Conservation (phyloP, 1,284 basidiomycete genomes). For the Porodaedalea pini region DNA sequence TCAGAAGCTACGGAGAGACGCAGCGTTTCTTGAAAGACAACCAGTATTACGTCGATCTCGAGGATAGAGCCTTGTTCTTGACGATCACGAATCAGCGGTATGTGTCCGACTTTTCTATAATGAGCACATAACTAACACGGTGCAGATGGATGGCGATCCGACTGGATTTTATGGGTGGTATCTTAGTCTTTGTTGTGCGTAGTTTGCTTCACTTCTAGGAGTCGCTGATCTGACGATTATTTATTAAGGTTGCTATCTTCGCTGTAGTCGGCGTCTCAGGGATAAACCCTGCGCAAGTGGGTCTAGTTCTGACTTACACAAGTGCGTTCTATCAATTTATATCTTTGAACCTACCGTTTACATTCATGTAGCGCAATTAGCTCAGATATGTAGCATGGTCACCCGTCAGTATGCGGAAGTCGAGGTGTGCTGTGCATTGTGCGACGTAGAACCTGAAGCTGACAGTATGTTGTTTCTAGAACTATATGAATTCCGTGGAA, state of each 20-base stretch:
- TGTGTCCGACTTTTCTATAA: constrained; percentile 18
- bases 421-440: constrained; percentile 39
- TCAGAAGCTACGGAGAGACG: constrained; percentile 67
- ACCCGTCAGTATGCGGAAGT: constrained; percentile 63
- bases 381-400: constrained; percentile 54
- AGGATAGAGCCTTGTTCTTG: constrained; percentile 61
- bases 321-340: constrained; percentile 31
- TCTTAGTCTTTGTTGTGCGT: constrained; percentile 62
- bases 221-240: neutral
- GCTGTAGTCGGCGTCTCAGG: constrained; percentile 50
- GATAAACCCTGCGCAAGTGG: constrained; percentile 64
- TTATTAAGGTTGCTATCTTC: constrained; percentile 46
- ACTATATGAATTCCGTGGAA: constrained; percentile 76
- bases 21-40: constrained; percentile 64
- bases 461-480: constrained; percentile 35
- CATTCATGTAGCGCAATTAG: constrained; percentile 40
- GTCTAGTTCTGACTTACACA: constrained; percentile 70
- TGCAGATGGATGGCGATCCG: constrained; percentile 74
- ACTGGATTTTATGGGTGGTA: constrained; percentile 69
- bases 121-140: constrained; percentile 9
- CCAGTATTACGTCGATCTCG: constrained; percentile 70
- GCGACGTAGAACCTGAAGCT: constrained; percentile 5
- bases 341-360: constrained; percentile 16
- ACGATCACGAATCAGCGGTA: constrained; percentile 62
- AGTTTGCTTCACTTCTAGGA: constrained; percentile 16